Base-by-base conservation (phyloP, 768 basidiomycete genomes). In the Tricholoma furcatifolium region DNA sequence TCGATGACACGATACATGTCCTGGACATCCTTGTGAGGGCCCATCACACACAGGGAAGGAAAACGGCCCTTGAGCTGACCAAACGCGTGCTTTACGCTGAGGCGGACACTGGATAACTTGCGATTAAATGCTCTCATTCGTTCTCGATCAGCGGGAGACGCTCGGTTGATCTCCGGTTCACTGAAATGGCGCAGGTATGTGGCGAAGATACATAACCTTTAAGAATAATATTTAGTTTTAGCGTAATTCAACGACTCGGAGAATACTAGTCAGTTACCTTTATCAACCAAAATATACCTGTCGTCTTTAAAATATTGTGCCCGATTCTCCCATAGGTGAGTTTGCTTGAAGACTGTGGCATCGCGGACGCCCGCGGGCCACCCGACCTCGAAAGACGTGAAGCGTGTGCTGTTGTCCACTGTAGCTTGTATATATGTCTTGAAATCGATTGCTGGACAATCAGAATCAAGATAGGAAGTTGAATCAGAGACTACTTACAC, bases 41-140 rank as follows among this genome's bases (percentile, higher is more conserved):
- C 57, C 42, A 65, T 50, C 6, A 36, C 31, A 14, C 55, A 55
- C 0, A 67, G 53, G 2, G 54, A 50, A 0, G 53, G 64, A 51
- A 70, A 68, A 10, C 61, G 52, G 6, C 64, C 68, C 41, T 70
- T 68, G n/a, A 67, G 45, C 3, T 53, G 20, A 3, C 67, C 66
- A 61, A 70, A 70, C 10, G 61, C 51, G 58, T 70, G 68, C n/a
- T n/a, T n/a, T n/a, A n/a, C n/a, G n/a, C n/a, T n/a, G n/a, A n/a
- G n/a, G n/a, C n/a, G n/a, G n/a, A n/a, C n/a, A n/a, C n/a, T n/a
- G n/a, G n/a, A n/a, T n/a, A n/a, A n/a, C 47, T 69, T 11, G 12
- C 17, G 36, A 38, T 38, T 38, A 17, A 38, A 38, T 11, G 36
- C 36, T 17, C 17, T 38, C 36, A 38, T 38, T 17, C 36, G 11